A percentile compares a stretch with the other conserved stretches of the same genome.
Conservation (phyloP, 2,329 filamentous ascomycete species). For the Xylariomycetidae sp. region DNA sequence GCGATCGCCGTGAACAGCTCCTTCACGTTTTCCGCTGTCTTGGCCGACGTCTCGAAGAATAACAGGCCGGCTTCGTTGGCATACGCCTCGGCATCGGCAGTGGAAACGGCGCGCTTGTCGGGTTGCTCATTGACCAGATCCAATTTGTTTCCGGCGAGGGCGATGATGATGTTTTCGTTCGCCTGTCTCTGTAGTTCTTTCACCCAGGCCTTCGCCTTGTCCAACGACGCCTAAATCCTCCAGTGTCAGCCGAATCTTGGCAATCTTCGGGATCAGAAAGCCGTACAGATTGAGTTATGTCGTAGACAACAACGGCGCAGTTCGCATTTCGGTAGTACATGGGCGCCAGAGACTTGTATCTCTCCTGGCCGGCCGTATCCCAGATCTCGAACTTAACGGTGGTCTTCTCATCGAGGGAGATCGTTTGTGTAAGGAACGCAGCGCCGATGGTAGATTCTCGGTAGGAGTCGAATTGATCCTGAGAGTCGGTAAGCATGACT, state of each 20-base stretch:
- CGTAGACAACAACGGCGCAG: constrained; percentile 97
- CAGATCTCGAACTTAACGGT: constrained; percentile 99
- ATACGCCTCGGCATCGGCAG: constrained; percentile 90
- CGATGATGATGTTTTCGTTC: constrained; percentile 99
- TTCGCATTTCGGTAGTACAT: constrained; percentile 99
- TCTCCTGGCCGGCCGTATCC: constrained; percentile 97
- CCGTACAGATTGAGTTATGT: constrained; percentile 96
- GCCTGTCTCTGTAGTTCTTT: constrained; percentile 98
- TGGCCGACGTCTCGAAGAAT: constrained; percentile 98
- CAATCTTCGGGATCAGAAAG: constrained; percentile 4
- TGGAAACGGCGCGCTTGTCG: constrained; percentile 87
- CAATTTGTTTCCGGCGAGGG: constrained; percentile 94
- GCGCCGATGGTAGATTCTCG: constrained; percentile 97
- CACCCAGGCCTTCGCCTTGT: constrained; percentile 99
- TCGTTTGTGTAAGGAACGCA: constrained; percentile 97
- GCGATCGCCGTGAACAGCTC: constrained; percentile 97
- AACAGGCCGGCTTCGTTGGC: constrained; percentile 87
- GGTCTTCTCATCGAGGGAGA: constrained; percentile 94
- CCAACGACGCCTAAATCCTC: constrained; percentile 70
- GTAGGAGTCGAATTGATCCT: constrained; percentile 99
- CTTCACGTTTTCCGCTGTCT: constrained; percentile 92
- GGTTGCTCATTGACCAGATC: constrained; percentile 92
- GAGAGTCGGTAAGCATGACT: constrained; percentile 8
- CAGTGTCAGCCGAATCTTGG: constrained; percentile 17
- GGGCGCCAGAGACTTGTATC: constrained; percentile 96